Evolutionary conservation across 257 asterid genomes (phyloP).

Genomic region (Solanum medicagineum): DNA sequence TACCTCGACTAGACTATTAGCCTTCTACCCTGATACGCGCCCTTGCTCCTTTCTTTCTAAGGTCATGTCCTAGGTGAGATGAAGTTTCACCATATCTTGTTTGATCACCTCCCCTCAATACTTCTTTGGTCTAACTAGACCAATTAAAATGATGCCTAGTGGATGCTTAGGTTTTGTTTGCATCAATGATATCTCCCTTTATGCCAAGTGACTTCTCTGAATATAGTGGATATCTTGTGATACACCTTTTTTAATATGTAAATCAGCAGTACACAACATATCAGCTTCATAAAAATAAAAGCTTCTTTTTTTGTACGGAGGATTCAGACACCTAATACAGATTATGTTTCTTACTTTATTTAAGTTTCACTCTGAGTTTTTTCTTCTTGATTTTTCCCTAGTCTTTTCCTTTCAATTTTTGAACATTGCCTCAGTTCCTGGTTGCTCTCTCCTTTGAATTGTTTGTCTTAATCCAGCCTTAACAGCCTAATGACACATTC

Average conservation of each 20-base stretch:
- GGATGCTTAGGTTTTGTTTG: background rate
- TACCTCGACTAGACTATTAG: no score
- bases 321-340: background rate
- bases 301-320: background rate
- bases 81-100: no score
- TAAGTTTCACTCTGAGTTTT: background rate
- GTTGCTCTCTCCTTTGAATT: background rate
- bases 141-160: background rate
- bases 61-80: no score
- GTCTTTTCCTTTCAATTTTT: background rate
- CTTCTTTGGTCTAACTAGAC: background rate
- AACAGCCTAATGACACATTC: background rate
- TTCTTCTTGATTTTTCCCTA: background rate
- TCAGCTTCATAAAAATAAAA: background rate
- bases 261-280: background rate
- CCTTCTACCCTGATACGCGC: no score
- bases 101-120: no score
- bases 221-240: background rate
- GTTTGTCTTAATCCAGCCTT: background rate
- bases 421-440: background rate
- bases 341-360: background rate
- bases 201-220: background rate
- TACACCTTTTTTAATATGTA: background rate
- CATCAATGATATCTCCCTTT: background rate
- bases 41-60: no score